phyloP scores from a whole-genome alignment of 768 basidiomycete species.

The Rhodotorula babjevae region DNA sequence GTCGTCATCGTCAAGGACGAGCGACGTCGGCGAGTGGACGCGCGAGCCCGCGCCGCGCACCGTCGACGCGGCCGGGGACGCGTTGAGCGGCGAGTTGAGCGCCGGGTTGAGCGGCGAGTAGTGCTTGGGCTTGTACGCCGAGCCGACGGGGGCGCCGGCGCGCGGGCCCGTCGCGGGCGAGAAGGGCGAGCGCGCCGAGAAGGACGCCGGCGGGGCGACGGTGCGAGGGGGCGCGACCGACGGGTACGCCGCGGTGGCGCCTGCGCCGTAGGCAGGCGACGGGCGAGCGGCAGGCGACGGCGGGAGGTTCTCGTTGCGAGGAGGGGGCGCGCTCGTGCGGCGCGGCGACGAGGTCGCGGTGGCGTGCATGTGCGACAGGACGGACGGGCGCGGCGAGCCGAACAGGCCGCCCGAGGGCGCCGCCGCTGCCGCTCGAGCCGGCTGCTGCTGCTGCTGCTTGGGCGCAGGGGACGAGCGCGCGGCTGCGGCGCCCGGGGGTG shows the following conservation, averaged over 20 bases:
- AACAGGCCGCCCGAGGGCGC: neutral
- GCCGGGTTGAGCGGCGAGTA: conserved; percentile 22
- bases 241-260: neutral
- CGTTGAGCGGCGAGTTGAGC: conserved; percentile 27
- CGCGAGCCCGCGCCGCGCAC: neutral
- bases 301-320: conserved; percentile 1
- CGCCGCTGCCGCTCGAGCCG: neutral
- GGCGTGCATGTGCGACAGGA: neutral
- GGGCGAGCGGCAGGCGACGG: neutral
- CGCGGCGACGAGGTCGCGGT: neutral
- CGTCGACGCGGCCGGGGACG: neutral
- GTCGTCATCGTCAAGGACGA: neutral
- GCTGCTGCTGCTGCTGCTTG: neutral
- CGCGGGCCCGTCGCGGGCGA: neutral
- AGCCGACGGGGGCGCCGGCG: neutral
- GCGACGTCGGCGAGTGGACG: neutral
- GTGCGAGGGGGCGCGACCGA: neutral
- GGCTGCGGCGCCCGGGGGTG: no score
- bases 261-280: neutral
- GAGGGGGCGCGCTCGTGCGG: neutral
- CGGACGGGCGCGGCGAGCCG: neutral
- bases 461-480: no score
- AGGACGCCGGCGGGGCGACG: neutral
- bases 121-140: neutral
- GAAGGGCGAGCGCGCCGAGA: neutral